Base-by-base conservation (phyloP, 139 green algal genomes). In the Micractinium sp. region DNA sequence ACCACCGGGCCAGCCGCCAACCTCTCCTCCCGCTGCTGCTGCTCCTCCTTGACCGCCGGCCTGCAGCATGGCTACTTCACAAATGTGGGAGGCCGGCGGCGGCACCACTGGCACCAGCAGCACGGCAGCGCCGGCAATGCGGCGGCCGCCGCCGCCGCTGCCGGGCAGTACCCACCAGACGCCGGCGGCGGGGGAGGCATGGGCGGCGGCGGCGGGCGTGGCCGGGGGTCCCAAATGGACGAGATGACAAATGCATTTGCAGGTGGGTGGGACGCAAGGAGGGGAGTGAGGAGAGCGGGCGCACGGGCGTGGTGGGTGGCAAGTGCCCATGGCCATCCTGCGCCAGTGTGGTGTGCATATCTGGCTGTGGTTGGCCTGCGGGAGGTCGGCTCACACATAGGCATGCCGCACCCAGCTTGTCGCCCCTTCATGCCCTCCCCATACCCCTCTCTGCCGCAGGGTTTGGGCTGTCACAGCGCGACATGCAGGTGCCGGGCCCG, bases 1-100 rank as follows among this genome's bases (percentile, higher is more conserved):
- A 56, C 47, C 47, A 5, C 47, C 9, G 47, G 7, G 47, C 47
- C 47, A 56, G 47, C 47, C 47, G 7, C 47, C 47, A 56, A 56
- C 47, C 47, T 56, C 47, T 56, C 47, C 47, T 56, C 7, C 47
- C 47, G 7, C 47, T 56, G 63, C 63, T 71, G 20, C 63, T 27
- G 7, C 20, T 23, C 22, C 71, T 14, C 71, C 29, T 31, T 2
- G 3, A 25, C 67, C 2, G 14, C 20, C 20, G 31, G 27, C 31
- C 31, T 19, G 71, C 76, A 78, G 82, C 79, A 86, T 47, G 89
- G 88, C n/a, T 91, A 66, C 71, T 91, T 91, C 82, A 91, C 88
- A 29, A 31, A 61, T 23, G 47, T 85, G 38, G 88, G 76, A 29
- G 88, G 88, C 3, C 74, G 73, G 15, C 84, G 85, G 19, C 31